phyloP scores from a whole-genome alignment of 1,284 basidiomycete species.

The Leccinum pallidistipes region DNA sequence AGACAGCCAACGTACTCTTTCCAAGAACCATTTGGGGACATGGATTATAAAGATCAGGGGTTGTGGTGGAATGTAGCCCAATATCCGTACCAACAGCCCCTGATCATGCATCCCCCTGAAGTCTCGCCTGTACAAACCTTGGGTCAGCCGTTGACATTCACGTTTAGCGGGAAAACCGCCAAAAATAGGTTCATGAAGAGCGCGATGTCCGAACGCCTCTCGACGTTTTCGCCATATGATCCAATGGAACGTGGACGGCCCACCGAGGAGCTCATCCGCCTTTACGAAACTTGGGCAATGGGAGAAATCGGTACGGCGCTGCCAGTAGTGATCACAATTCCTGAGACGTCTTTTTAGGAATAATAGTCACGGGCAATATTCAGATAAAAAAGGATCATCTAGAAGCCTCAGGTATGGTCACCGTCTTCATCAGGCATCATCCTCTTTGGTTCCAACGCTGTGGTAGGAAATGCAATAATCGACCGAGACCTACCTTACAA shows the following conservation, averaged over 20 bases:
- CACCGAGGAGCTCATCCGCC: conserved; percentile 35
- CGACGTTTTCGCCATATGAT: conserved; percentile 33
- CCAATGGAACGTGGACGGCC: conserved; percentile 32
- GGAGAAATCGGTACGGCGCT: conserved; percentile 33
- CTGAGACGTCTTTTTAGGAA: conserved; percentile 17
- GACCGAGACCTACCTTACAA: conserved; percentile 29
- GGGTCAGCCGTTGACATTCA: conserved; percentile 28
- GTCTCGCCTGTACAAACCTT: conserved; percentile 20
- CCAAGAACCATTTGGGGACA: conserved; percentile 13
- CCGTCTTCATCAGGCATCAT: not conserved
- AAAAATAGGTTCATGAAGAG: conserved; percentile 38
- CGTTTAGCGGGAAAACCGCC: conserved; percentile 32
- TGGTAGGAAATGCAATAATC: conserved; percentile 33
- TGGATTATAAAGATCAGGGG: conserved; percentile 25
- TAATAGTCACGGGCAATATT: conserved; percentile 35
- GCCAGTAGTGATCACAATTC: not conserved
- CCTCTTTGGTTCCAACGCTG: not conserved
- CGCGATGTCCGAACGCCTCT: conserved; percentile 36
- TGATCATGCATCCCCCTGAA: conserved; percentile 19
- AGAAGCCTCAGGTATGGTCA: conserved; percentile 31
- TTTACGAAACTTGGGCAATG: conserved; percentile 36
- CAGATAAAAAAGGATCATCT: conserved; percentile 36
- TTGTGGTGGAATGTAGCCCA: conserved; percentile 12
- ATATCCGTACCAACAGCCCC: conserved; percentile 19
- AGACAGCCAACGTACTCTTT: conserved; percentile 6